Conservation (phyloP, 2,329 filamentous ascomycete genomes). For the Pezicula rhizophila region DNA sequence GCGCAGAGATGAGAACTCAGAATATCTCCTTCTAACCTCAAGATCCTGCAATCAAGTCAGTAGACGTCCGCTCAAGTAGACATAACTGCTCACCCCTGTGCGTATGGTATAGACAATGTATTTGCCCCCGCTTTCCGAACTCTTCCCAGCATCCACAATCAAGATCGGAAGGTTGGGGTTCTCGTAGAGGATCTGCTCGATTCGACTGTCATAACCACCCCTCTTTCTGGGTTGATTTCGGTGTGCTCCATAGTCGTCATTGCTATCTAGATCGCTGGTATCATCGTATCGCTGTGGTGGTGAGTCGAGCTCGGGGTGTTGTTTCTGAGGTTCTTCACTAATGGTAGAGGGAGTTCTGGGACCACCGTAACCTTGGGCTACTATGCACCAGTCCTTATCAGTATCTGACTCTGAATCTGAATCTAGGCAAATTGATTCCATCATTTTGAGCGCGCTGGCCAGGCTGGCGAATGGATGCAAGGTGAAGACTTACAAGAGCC, state of each 20-base stretch:
- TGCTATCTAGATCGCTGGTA: conserved; percentile 38
- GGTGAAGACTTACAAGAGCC: conserved; percentile 40
- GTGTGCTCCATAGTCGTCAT: conserved; percentile 40
- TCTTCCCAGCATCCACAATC: conserved; percentile 95
- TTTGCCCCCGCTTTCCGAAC: conserved; percentile 80
- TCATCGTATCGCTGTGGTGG: conserved; percentile 22
- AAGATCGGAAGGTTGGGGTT: conserved; percentile 83
- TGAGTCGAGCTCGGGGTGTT: conserved; percentile 6
- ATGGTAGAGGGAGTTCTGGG: conserved; percentile 50
- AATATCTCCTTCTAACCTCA: conserved; percentile 91
- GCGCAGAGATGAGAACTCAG: conserved; percentile 88
- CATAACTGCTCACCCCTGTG: conserved; percentile 61
- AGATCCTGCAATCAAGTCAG: conserved; percentile 59
- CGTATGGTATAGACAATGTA: conserved; percentile 97
- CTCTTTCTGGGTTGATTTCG: conserved; percentile 56
- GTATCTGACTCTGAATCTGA: conserved; percentile 28
- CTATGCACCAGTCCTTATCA: conserved; percentile 38
- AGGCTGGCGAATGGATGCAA: not conserved
- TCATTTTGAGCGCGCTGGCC: conserved; percentile 23
- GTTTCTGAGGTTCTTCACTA: conserved; percentile 51
- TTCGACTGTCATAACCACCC: conserved; percentile 86
- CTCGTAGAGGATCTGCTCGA: conserved; percentile 96
- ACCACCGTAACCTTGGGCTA: conserved; percentile 48
- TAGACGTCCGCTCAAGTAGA: not conserved
- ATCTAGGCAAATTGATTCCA: conserved; percentile 32